These are phyloP conservation scores for Dendrostoma leiphaemia DNA, from an alignment of 2,329 filamentous ascomycete species.

Conservation along the genomic window DNA sequence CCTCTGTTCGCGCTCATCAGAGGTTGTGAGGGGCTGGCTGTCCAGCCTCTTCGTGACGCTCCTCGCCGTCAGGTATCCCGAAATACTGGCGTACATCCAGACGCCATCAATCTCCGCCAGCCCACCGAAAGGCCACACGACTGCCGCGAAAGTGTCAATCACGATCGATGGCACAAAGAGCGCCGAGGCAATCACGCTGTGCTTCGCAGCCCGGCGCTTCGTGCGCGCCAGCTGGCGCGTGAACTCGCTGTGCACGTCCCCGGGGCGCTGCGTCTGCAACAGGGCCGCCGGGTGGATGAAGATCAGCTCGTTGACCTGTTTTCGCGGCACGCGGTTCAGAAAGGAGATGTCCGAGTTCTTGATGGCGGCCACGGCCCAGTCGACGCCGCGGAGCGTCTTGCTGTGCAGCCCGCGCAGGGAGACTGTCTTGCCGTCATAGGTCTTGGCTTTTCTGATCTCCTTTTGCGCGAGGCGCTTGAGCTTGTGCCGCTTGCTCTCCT, in stretches of 20 bases:
- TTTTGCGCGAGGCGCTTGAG: conserved; percentile 1
- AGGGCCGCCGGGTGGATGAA: conserved; percentile 1
- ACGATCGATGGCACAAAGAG: conserved; percentile 4
- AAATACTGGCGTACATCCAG: conserved; percentile 6
- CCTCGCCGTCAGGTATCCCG: conserved; percentile 1
- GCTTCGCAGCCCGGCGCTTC: not conserved
- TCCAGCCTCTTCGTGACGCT: conserved; percentile 2
- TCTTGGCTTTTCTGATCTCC: conserved; percentile 6
- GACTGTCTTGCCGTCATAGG: conserved; percentile 5
- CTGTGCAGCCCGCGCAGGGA: conserved; percentile 7
- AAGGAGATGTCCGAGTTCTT: conserved; percentile 7
- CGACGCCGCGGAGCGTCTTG: conserved; percentile 2
- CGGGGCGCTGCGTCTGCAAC: not conserved
- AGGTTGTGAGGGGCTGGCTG: not conserved
- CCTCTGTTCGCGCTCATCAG: not conserved
- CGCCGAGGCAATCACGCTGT: not conserved
- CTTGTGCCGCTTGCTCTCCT: conserved; percentile 9
- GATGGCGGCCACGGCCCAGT: conserved; percentile 6
- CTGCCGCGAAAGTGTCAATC: not conserved
- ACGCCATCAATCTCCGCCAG: conserved; percentile 10
- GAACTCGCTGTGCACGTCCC: not conserved
- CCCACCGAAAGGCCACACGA: conserved; percentile 8
- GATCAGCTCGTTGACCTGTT: not conserved
- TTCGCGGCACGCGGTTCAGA: conserved; percentile 6
- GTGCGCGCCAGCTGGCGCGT: conserved; percentile 1